Conservation (phyloP, 345 rosid species). For the Heritiera fomes region DNA sequence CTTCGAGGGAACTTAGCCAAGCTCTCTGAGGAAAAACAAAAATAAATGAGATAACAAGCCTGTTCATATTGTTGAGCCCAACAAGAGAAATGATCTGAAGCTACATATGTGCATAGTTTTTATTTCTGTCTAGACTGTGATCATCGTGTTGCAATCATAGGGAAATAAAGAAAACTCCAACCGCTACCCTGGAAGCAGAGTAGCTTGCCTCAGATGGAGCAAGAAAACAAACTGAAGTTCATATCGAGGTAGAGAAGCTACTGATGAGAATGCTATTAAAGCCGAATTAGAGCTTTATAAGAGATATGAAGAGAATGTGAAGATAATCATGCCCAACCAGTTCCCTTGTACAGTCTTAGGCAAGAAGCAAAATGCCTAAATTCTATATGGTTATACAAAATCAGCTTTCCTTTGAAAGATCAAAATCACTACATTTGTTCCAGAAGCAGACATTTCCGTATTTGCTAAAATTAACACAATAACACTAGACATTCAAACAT, state of each 20-base stretch:
- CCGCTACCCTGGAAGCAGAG: background rate
- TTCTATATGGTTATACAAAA: background rate
- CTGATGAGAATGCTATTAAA: background rate
- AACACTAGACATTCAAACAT: background rate
- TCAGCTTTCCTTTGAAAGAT: background rate
- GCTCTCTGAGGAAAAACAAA: slow-evolving; percentile 62
- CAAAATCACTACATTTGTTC: background rate
- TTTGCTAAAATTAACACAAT: background rate
- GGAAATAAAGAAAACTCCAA: background rate
- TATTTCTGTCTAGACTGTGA: background rate
- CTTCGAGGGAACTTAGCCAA: slow-evolving; percentile 94
- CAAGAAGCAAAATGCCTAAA: background rate
- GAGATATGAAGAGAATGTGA: background rate
- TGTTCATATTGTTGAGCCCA: background rate
- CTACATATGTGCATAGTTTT: background rate
- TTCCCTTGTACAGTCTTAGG: background rate
- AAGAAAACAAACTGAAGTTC: background rate
- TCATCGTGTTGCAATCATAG: background rate
- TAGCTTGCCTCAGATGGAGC: background rate
- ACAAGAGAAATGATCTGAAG: slow-evolving; percentile 9
- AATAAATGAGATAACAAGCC: slow-evolving; percentile 16
- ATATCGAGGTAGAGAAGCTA: background rate
- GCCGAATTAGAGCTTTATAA: background rate
- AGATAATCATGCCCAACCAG: background rate
- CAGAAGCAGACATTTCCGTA: background rate